These are phyloP conservation scores for Solanum megistacrolobum DNA, from an alignment of 257 asterid species.

Conservation along the genomic window DNA sequence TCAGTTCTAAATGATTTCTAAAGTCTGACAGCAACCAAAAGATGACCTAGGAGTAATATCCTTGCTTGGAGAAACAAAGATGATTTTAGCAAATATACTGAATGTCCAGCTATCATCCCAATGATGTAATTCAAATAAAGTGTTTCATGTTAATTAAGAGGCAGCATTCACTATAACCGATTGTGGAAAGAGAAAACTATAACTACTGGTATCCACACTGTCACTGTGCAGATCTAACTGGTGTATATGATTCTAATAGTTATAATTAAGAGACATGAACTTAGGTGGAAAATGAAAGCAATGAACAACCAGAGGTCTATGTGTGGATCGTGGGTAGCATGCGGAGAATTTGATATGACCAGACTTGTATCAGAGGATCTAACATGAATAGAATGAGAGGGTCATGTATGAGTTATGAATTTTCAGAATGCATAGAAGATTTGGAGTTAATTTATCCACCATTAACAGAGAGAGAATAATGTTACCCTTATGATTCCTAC, in stretches of 20 bases:
- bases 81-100: neutral
- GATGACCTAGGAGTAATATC: neutral
- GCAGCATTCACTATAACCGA: neutral
- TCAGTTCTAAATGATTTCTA: neutral
- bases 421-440: neutral
- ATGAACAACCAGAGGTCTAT: neutral
- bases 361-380: neutral
- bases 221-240: neutral
- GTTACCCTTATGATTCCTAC: no score
- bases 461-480: neutral
- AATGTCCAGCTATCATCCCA: neutral
- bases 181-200: neutral
- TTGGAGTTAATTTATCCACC: neutral
- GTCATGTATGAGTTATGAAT: neutral
- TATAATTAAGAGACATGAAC: neutral
- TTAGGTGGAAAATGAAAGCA: neutral
- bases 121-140: neutral
- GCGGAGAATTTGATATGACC: neutral
- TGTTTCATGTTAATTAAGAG: neutral
- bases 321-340: neutral
- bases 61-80: neutral
- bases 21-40: neutral
- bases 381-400: neutral
- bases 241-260: neutral
- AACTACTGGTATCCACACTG: neutral